Percentiles rank a stretch among this genome's conserved stretches.
Conservation (phyloP, 1,139 yeast species). For the Taphrina pruni region DNA sequence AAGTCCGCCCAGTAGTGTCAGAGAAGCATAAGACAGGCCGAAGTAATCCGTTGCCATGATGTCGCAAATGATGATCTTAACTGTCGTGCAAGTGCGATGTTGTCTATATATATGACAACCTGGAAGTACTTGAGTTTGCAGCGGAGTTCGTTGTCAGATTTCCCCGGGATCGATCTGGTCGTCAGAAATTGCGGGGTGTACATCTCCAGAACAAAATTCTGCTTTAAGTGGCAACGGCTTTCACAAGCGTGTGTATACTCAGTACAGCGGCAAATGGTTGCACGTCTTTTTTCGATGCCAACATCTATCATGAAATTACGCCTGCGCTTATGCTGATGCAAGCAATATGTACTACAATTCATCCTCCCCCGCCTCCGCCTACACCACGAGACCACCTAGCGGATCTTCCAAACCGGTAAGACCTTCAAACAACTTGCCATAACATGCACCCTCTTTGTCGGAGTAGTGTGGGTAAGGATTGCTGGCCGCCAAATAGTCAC, state of each 20-base stretch:
- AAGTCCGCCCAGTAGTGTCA: constrained; percentile 38
- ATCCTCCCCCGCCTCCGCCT: not conserved
- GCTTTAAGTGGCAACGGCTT: not conserved
- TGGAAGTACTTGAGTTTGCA: no score
- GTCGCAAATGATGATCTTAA: no score
- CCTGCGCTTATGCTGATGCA: not conserved
- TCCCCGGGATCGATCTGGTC: no score
- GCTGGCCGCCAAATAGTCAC: constrained; percentile 22
- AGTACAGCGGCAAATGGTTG: not conserved
- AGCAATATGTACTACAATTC: not conserved
- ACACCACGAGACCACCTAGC: constrained; percentile 1
- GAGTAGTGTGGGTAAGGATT: constrained; percentile 41
- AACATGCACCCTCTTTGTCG: constrained; percentile 31
- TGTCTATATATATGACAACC: no score
- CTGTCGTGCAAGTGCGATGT: no score
- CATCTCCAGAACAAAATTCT: not conserved
- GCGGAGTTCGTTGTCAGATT: no score
- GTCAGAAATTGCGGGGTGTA: not conserved
- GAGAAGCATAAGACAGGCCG: constrained; percentile 11
- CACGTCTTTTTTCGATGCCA: not conserved
- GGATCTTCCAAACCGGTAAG: constrained; percentile 39
- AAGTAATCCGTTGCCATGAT: constrained; percentile 19
- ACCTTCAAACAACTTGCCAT: constrained; percentile 41
- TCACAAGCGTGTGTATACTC: no score
- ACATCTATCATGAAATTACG: not conserved